Evolutionary conservation across 1,284 basidiomycete species (phyloP).

Genomic region (Tylopilus sp.): DNA sequence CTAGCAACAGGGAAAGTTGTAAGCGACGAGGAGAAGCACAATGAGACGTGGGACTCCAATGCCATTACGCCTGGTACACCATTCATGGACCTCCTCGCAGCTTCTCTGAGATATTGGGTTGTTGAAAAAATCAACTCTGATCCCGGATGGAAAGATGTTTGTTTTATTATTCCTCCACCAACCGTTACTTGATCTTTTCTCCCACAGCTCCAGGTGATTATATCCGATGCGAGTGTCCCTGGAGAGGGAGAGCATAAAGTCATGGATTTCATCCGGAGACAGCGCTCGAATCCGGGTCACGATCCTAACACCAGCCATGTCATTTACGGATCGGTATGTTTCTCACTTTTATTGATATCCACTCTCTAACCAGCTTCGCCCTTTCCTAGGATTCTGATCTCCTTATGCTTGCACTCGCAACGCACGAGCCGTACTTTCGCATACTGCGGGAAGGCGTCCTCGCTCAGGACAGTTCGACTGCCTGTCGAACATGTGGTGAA

Average conservation of each 20-base stretch:
- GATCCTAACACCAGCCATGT: conserved; percentile 97
- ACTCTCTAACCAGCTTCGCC: conserved; percentile 14
- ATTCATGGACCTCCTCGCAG: conserved; percentile 95
- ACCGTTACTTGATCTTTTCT: conserved; percentile 10
- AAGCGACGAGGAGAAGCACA: conserved; percentile 87
- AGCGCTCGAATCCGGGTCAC: conserved; percentile 88
- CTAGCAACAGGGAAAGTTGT: conserved; percentile 92
- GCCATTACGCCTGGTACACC: conserved; percentile 99
- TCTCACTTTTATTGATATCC: neutral
- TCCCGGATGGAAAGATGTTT: conserved; percentile 95
- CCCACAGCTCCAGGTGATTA: conserved; percentile 89
- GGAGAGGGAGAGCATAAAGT: conserved; percentile 99
- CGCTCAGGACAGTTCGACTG: conserved; percentile 81
- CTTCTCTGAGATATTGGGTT: conserved; percentile 96
- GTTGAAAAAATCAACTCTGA: conserved; percentile 96
- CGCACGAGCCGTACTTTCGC: conserved; percentile 98
- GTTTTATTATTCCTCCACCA: neutral
- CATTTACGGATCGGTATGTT: conserved; percentile 92
- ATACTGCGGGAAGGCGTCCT: conserved; percentile 99
- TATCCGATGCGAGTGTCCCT: conserved; percentile 97
- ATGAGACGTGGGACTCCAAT: conserved; percentile 97
- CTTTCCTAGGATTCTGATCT: conserved; percentile 93
- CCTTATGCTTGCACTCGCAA: conserved; percentile 98
- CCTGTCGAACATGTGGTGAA: conserved; percentile 94
- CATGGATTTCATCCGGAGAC: conserved; percentile 97